These are phyloP conservation scores for Pulchroboletus neoregius DNA, from an alignment of 1,284 basidiomycete genomes.

Conservation along the genomic window DNA sequence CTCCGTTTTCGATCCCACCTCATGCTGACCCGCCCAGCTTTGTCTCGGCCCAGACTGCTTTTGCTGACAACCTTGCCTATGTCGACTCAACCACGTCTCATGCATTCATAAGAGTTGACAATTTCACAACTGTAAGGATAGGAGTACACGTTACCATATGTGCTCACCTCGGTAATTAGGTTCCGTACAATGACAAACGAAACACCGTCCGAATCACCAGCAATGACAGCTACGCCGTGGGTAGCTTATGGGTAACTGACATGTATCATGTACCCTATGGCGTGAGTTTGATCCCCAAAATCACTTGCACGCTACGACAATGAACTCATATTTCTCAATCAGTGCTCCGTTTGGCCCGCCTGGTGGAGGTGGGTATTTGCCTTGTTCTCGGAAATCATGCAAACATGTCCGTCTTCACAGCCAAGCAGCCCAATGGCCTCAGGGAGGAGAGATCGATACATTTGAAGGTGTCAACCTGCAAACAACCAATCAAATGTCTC, in stretches of 20 bases:
- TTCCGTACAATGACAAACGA: constrained; percentile 58
- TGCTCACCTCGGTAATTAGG: constrained; percentile 18
- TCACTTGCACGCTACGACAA: not conserved
- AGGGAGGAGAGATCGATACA: constrained; percentile 70
- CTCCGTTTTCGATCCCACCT: not conserved
- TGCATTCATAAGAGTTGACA: constrained; percentile 73
- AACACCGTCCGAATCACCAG: constrained; percentile 65
- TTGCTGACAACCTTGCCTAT: constrained; percentile 53
- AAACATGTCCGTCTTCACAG: constrained; percentile 20
- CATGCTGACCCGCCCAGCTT: constrained; percentile 39
- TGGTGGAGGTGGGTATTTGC: constrained; percentile 39
- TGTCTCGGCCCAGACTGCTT: constrained; percentile 48
- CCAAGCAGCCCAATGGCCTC: constrained; percentile 59
- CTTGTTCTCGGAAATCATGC: not conserved
- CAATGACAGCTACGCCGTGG: constrained; percentile 54
- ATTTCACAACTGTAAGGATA: constrained; percentile 47
- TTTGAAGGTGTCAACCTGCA: constrained; percentile 72
- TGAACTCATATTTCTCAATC: constrained; percentile 6
- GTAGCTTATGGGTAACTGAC: constrained; percentile 65
- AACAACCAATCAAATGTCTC: constrained; percentile 59
- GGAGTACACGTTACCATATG: not conserved
- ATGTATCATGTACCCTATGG: constrained; percentile 69
- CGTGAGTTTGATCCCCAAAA: constrained; percentile 32
- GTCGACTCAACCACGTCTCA: constrained; percentile 53
- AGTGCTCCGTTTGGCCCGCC: constrained; percentile 75